Conservation (phyloP, 2,329 filamentous ascomycete genomes). For the Sclerotinia nivalis region DNA sequence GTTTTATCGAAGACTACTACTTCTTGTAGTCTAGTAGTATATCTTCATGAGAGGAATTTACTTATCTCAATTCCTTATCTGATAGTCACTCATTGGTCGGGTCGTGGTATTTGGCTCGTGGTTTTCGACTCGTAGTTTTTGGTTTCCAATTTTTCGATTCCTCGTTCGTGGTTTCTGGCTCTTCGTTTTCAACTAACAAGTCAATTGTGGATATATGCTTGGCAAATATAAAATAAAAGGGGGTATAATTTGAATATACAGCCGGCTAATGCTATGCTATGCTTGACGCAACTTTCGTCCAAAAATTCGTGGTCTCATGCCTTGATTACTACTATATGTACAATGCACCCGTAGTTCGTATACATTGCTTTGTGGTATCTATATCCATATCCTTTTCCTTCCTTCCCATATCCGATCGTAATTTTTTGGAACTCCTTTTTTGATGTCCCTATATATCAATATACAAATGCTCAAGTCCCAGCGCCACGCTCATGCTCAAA, state of each 20-base stretch:
- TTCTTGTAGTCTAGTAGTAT: background rate
- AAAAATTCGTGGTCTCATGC: constrained; percentile 2
- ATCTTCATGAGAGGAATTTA: background rate
- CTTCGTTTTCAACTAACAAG: background rate
- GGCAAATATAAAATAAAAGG: background rate
- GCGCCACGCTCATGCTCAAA: constrained; percentile 26
- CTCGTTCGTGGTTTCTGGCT: background rate
- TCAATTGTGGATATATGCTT: background rate
- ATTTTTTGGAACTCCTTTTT: constrained; percentile 1
- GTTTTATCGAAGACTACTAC: background rate
- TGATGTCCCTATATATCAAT: constrained; percentile 10
- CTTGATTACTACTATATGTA: constrained; percentile 15
- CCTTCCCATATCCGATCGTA: background rate
- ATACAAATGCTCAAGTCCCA: constrained; percentile 14
- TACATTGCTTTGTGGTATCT: constrained; percentile 15
- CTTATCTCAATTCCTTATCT: background rate
- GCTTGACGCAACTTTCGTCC: background rate
- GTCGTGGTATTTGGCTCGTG: background rate
- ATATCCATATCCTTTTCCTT: constrained; percentile 12
- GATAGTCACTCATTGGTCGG: background rate
- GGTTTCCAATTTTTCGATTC: no score
- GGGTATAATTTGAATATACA: background rate
- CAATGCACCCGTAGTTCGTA: constrained; percentile 1
- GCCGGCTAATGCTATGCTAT: background rate
- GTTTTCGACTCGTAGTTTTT: background rate